A percentile compares a stretch with the other conserved stretches of the same genome.
phyloP scores from a whole-genome alignment of 202 grass and related monocot species.

The Carex arenaria region DNA sequence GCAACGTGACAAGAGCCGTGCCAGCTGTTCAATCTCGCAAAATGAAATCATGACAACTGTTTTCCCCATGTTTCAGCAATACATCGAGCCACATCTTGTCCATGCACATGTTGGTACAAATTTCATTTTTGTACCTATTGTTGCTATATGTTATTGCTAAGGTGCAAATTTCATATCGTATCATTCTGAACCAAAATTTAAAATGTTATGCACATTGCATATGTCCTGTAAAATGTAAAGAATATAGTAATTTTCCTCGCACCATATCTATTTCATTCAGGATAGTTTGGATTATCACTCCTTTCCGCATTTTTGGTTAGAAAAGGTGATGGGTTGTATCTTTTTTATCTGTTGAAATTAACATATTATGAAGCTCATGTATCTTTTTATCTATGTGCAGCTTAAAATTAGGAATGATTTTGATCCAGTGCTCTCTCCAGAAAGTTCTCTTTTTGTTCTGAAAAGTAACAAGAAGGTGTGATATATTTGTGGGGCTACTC shows the following conservation, averaged over 20 bases:
- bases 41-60: constrained; percentile 96
- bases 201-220: background rate
- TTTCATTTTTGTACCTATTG: background rate
- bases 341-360: constrained; percentile 11
- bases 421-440: constrained; percentile 95
- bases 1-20: constrained; percentile 91
- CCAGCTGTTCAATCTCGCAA: constrained; percentile 75
- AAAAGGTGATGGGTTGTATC: background rate
- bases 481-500: constrained; percentile 1
- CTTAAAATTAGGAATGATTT: constrained; percentile 99
- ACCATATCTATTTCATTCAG: background rate
- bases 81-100: constrained; percentile 99
- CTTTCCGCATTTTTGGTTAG: background rate
- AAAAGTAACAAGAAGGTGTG: constrained; percentile 91
- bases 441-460: constrained; percentile 95
- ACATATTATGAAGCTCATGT: constrained; percentile 20
- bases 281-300: background rate
- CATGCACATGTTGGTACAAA: constrained; percentile 99
- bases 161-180: background rate
- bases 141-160: background rate
- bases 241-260: background rate
- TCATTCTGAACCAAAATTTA: background rate
- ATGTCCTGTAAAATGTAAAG: background rate
- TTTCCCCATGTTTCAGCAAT: constrained; percentile 92
- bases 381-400: constrained; percentile 42